Conservation (phyloP, 805 yeast genomes). For the Metschnikowia cubensis region DNA sequence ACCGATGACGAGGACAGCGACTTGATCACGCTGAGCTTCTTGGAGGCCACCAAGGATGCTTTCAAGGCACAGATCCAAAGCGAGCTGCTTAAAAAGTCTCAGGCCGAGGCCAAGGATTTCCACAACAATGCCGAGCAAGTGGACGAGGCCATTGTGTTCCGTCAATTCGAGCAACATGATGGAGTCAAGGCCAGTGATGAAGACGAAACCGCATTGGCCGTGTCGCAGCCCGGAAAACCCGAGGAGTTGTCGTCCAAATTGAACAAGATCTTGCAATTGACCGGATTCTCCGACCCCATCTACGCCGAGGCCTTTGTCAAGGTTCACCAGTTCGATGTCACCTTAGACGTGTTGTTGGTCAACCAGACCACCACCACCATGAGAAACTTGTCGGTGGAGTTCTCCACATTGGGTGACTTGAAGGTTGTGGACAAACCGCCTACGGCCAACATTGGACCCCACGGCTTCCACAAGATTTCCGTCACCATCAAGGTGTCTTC, state of each 20-base stretch:
- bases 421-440: constrained; percentile 91
- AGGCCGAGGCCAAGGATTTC: constrained; percentile 51
- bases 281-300: constrained; percentile 98
- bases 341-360: constrained; percentile 86
- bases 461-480: constrained; percentile 87
- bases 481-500: constrained; percentile 91
- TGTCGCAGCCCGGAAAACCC: constrained; percentile 48
- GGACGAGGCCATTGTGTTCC: constrained; percentile 73
- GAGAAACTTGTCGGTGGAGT: constrained; percentile 87
- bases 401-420: constrained; percentile 93
- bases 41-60: constrained; percentile 84
- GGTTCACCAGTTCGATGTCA: constrained; percentile 95
- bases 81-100: constrained; percentile 56
- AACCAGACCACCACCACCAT: constrained; percentile 91
- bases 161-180: constrained; percentile 61
- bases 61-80: constrained; percentile 65
- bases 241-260: constrained; percentile 72
- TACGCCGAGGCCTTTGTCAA: constrained; percentile 96
- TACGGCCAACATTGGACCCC: constrained; percentile 91
- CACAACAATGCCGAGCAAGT: constrained; percentile 67
- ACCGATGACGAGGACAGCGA: constrained; percentile 57
- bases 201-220: constrained; percentile 55
- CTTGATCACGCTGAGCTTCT: constrained; percentile 62
- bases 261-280: constrained; percentile 83
- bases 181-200: constrained; percentile 18